Percentiles rank a stretch among this genome's conserved stretches.
These are phyloP conservation scores for Catharanthus roseus DNA, from an alignment of 257 asterid genomes.

Conservation along the genomic window DNA sequence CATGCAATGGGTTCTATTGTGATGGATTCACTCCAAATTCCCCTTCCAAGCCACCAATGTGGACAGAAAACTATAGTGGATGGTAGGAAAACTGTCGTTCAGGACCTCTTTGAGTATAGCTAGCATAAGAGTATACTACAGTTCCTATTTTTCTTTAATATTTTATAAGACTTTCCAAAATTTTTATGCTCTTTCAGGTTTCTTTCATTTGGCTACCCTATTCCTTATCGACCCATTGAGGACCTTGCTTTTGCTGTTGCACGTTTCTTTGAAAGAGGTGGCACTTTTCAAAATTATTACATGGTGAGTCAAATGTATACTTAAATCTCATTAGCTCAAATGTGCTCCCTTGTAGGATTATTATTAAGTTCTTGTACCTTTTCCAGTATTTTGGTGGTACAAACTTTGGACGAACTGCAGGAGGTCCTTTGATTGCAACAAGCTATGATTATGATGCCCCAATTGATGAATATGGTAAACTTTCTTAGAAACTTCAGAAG, in stretches of 20 bases:
- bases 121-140: background rate
- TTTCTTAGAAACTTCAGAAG: background rate
- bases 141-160: background rate
- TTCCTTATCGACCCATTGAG: conserved; percentile 74
- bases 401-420: conserved; percentile 81
- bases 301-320: conserved; percentile 43
- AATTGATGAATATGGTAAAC: conserved; percentile 67
- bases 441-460: conserved; percentile 91
- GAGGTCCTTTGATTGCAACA: conserved; percentile 76
- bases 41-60: conserved; percentile 60
- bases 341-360: background rate
- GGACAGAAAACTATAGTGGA: conserved; percentile 85
- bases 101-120: too few relatives aligned
- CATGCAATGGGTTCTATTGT: conserved; percentile 78
- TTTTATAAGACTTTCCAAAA: conserved; percentile 1
- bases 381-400: conserved; percentile 81
- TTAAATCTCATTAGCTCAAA: background rate
- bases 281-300: conserved; percentile 80
- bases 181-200: conserved; percentile 42
- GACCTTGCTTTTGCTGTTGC: conserved; percentile 86
- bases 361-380: background rate
- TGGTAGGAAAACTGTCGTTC: conserved; percentile 34
- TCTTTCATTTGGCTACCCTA: conserved; percentile 72
- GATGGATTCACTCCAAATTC: conserved; percentile 72
- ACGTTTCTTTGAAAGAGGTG: conserved; percentile 78